Percentiles rank a stretch among this genome's conserved stretches.
These are phyloP conservation scores for Meyerozyma athensensis DNA, from an alignment of 1,139 yeast genomes.

Conservation along the genomic window DNA sequence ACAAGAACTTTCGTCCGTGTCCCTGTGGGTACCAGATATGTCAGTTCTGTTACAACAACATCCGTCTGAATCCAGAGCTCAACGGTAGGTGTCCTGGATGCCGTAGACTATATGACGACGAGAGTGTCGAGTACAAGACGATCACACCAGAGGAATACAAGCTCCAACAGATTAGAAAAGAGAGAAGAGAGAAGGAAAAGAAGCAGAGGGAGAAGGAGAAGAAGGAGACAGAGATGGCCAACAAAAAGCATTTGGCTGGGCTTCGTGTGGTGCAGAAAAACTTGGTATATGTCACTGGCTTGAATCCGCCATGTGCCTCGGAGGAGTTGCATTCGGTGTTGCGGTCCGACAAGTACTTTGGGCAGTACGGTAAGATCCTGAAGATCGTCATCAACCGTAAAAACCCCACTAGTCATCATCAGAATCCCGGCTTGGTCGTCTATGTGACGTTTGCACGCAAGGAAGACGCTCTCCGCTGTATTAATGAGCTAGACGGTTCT, in stretches of 20 bases:
- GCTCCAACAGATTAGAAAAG: slow-evolving; percentile 71
- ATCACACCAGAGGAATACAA: slow-evolving; percentile 83
- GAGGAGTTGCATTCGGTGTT: slow-evolving; percentile 85
- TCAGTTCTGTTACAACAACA: slow-evolving; percentile 96
- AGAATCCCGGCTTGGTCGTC: slow-evolving; percentile 82
- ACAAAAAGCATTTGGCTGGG: slow-evolving; percentile 91
- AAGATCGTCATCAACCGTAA: slow-evolving; percentile 91
- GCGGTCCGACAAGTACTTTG: slow-evolving; percentile 90
- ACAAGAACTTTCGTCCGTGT: slow-evolving; percentile 95
- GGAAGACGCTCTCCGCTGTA: slow-evolving; percentile 93
- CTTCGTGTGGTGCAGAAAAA: slow-evolving; percentile 97
- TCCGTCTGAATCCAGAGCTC: slow-evolving; percentile 89
- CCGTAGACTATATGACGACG: slow-evolving; percentile 90
- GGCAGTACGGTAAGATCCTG: slow-evolving; percentile 94
- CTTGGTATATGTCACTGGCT: slow-evolving; percentile 91
- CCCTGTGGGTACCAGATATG: slow-evolving; percentile 99
- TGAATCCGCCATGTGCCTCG: slow-evolving; percentile 84
- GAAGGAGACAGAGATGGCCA: slow-evolving; percentile 85
- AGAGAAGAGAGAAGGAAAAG: slow-evolving; percentile 78
- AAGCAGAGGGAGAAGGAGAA: slow-evolving; percentile 88
- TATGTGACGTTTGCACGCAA: slow-evolving; percentile 90
- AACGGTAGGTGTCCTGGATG: slow-evolving; percentile 98
- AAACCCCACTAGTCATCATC: slow-evolving; percentile 46
- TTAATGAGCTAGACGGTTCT: slow-evolving; percentile 91
- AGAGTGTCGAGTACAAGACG: slow-evolving; percentile 79